phyloP scores from a whole-genome alignment of 345 rosid genomes.

The Acer saccharum region DNA sequence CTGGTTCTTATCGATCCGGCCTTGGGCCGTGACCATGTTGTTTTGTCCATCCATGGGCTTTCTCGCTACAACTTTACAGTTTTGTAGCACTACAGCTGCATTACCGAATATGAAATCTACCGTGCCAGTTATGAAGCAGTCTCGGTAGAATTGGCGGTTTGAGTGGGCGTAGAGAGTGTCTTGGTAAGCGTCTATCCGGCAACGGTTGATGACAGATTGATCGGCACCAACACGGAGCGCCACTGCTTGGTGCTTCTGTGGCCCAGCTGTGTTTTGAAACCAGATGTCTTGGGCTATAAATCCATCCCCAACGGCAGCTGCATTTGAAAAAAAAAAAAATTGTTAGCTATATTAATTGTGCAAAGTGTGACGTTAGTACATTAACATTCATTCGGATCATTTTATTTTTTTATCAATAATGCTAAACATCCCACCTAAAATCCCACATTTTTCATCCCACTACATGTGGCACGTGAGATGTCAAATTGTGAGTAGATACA shows the following conservation, averaged over 20 bases:
- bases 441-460: too few relatives aligned
- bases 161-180: slow-evolving; percentile 78
- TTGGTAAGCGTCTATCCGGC: slow-evolving; percentile 71
- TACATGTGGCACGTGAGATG: too few relatives aligned
- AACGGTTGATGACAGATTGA: slow-evolving; percentile 71
- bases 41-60: slow-evolving; percentile 59
- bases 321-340: background rate
- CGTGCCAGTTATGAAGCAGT: slow-evolving; percentile 63
- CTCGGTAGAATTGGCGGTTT: slow-evolving; percentile 73
- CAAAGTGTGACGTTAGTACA: background rate
- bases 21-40: slow-evolving; percentile 84
- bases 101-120: slow-evolving; percentile 84
- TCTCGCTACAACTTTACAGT: slow-evolving; percentile 60
- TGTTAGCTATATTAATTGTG: background rate
- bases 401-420: too few relatives aligned
- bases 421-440: too few relatives aligned
- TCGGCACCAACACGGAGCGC: slow-evolving; percentile 85
- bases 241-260: slow-evolving; percentile 81
- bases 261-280: slow-evolving; percentile 81
- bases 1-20: slow-evolving; percentile 64
- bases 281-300: slow-evolving; percentile 85
- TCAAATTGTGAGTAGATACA: too few relatives aligned
- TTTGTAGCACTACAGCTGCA: slow-evolving; percentile 72
- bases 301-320: slow-evolving; percentile 84
- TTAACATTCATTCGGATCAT: too few relatives aligned